Conservation (phyloP, 129 eudicot genomes). For the Rutidosis leptorrhynchoides region DNA sequence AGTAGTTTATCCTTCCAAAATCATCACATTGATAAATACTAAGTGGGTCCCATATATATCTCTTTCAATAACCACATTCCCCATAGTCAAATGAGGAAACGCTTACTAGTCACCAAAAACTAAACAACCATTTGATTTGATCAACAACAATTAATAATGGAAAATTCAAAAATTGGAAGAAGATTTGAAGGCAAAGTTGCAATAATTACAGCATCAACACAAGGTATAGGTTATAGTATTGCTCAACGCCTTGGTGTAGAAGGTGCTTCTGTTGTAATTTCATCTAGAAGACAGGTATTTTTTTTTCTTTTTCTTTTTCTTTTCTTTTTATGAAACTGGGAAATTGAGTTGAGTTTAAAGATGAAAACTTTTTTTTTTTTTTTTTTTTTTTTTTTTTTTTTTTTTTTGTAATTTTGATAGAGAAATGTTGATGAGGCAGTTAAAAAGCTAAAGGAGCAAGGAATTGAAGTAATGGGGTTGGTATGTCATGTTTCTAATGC, state of each 20-base stretch:
- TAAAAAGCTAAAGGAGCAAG: constrained; percentile 55
- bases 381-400: constrained; percentile 1
- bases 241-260: constrained; percentile 91
- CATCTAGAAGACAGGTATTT: constrained; percentile 79
- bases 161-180: constrained; percentile 43
- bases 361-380: neutral
- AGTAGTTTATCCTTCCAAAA: neutral
- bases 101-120: neutral
- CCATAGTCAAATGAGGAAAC: neutral
- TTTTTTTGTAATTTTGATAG: constrained; percentile 30
- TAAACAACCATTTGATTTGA: neutral
- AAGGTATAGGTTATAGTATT: constrained; percentile 86
- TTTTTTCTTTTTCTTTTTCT: neutral
- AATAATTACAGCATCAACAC: constrained; percentile 93
- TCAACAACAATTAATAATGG: constrained; percentile 9
- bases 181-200: constrained; percentile 90
- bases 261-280: constrained; percentile 90
- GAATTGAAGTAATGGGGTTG: constrained; percentile 73
- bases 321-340: neutral
- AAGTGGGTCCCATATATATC: constrained; percentile 19
- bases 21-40: neutral
- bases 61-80: neutral
- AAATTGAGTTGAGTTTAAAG: neutral
- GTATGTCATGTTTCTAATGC: constrained; percentile 92
- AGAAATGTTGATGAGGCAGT: constrained; percentile 87